Percentiles rank a stretch among this genome's conserved stretches.
Conservation (phyloP, 441 rosid genomes). For the Euphorbia neoarborescens region DNA sequence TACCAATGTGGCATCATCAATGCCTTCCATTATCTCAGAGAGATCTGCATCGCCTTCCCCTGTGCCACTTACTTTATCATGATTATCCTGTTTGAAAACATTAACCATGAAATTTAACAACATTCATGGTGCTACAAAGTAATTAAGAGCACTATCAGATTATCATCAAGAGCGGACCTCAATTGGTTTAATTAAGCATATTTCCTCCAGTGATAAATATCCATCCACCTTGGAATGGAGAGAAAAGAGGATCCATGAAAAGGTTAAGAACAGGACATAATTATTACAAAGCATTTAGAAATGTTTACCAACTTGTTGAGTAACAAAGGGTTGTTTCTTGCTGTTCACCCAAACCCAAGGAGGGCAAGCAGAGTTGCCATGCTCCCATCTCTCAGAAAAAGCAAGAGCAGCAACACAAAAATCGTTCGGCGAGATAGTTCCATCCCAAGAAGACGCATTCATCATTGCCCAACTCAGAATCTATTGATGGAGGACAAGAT, state of each 20-base stretch:
- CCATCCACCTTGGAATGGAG: constrained; percentile 38
- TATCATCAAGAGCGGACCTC: constrained; percentile 30
- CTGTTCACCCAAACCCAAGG: constrained; percentile 47
- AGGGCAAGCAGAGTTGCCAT: constrained; percentile 26
- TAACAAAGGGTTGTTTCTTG: constrained; percentile 23
- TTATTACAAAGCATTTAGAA: neutral
- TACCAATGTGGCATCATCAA: constrained; percentile 66
- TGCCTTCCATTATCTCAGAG: constrained; percentile 22
- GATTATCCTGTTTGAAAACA: constrained; percentile 28
- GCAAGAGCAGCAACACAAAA: constrained; percentile 43
- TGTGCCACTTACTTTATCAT: constrained; percentile 20
- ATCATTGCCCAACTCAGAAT: constrained; percentile 13
- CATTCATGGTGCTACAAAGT: neutral
- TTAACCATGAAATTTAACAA: neutral
- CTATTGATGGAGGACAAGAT: neutral
- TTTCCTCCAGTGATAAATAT: constrained; percentile 62
- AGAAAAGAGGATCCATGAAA: neutral
- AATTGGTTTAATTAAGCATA: constrained; percentile 27
- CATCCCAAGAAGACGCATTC: constrained; percentile 40
- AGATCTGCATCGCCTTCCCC: constrained; percentile 25
- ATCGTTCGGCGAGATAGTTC: constrained; percentile 43
- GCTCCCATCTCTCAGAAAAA: constrained; percentile 49
- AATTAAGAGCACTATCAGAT: neutral
- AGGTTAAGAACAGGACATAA: neutral
- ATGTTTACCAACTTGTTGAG: constrained; percentile 19